phyloP scores from a whole-genome alignment of 768 basidiomycete species.

The Kwoniella shandongensis region DNA sequence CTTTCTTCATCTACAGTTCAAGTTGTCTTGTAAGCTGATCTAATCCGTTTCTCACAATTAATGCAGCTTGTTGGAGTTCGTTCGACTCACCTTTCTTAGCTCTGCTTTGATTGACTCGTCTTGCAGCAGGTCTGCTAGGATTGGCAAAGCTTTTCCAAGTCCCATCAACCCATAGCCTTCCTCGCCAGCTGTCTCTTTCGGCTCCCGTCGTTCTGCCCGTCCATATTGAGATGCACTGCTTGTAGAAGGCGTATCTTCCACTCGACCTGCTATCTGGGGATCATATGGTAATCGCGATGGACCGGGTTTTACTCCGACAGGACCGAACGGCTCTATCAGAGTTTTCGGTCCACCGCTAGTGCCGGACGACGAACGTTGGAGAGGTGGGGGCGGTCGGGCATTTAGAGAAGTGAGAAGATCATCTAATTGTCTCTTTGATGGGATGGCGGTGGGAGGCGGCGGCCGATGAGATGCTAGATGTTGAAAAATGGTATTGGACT shows the following conservation, averaged over 20 bases:
- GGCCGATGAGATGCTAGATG: no score
- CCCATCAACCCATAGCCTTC: constrained; percentile 18
- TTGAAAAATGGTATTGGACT: background rate
- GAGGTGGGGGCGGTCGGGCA: constrained; percentile 3
- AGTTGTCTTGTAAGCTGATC: background rate
- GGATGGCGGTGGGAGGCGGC: constrained; percentile 17
- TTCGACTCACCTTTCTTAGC: constrained; percentile 34
- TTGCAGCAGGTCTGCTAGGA: constrained; percentile 30
- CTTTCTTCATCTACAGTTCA: constrained; percentile 43
- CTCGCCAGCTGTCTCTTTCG: constrained; percentile 18
- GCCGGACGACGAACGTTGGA: background rate
- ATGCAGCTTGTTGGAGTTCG: background rate
- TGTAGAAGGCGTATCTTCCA: background rate
- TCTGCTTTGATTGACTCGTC: constrained; percentile 39
- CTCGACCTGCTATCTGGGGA: constrained; percentile 1
- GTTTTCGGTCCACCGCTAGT: background rate
- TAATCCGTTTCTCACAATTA: constrained; percentile 1
- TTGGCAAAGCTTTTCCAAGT: constrained; percentile 39
- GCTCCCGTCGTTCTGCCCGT: background rate
- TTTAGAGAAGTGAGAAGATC: constrained; percentile 41
- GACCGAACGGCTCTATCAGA: constrained; percentile 40
- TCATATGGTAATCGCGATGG: constrained; percentile 12
- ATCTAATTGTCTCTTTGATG: constrained; percentile 36
- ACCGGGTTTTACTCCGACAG: constrained; percentile 12
- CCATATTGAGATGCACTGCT: background rate